A percentile compares a stretch with the other conserved stretches of the same genome.
Conservation (phyloP, 2,329 filamentous ascomycete genomes). For the Ceratocystis variospora region DNA sequence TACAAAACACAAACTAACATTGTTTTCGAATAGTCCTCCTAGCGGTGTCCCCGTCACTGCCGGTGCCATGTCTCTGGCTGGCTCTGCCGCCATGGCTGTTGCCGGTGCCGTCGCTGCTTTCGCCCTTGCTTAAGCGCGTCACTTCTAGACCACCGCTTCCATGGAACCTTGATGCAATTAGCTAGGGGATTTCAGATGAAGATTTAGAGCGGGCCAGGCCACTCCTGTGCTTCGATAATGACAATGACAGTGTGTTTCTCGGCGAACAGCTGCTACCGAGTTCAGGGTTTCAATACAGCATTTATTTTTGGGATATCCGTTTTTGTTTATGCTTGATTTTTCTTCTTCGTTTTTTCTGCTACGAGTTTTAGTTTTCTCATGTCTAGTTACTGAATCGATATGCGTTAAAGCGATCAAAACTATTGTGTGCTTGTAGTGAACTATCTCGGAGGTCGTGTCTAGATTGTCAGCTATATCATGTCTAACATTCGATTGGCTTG, state of each 20-base stretch:
- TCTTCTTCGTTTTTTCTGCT: slow-evolving; percentile 7
- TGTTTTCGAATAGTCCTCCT: slow-evolving; percentile 21
- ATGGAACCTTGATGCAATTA: background rate
- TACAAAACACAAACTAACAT: slow-evolving; percentile 16
- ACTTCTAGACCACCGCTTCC: slow-evolving; percentile 18
- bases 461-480: background rate
- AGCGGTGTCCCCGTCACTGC: slow-evolving; percentile 32
- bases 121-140: slow-evolving; percentile 38
- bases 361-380: background rate
- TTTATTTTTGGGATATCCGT: slow-evolving; percentile 19
- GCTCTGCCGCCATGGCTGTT: slow-evolving; percentile 41
- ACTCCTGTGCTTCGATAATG: slow-evolving; percentile 18
- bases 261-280: slow-evolving; percentile 14
- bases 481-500: slow-evolving; percentile 1
- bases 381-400: slow-evolving; percentile 7
- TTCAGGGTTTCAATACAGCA: slow-evolving; percentile 19
- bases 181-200: background rate
- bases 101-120: slow-evolving; percentile 41
- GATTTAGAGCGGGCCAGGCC: slow-evolving; percentile 15
- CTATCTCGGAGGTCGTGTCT: background rate
- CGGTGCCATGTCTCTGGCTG: slow-evolving; percentile 39
- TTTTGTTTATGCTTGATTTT: slow-evolving; percentile 17
- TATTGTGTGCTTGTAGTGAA: background rate
- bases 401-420: slow-evolving; percentile 2
- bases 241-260: slow-evolving; percentile 18